Evolutionary conservation across 1,284 basidiomycete species (phyloP), one percentile per base, ranked within the genome.

Genomic region (Singerocomus inundabilis): DNA sequence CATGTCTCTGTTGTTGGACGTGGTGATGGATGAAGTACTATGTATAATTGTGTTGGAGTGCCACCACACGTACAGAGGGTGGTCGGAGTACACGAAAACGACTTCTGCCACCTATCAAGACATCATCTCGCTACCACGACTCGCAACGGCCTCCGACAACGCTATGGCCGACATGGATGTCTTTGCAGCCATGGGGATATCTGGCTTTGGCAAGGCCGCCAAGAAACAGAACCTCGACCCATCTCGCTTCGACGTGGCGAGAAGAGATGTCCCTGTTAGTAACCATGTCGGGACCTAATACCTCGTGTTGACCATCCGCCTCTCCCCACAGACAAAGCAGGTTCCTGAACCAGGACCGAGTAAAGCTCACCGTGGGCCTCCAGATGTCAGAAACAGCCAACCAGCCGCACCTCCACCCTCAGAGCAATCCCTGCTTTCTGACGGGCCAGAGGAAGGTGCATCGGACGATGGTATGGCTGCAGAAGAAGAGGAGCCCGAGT

Each of bases 111-210:
- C 63, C 49, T 6, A 25, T 15, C 35, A 37, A 10, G 24, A 26
- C n/a, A n/a, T n/a, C 28, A 8, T 32, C 37, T n/a, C n/a, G 8
- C n/a, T 24, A 24, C 30, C 12, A 33, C 26, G 16, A 41, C 30
- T 37, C 16, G 12, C 35, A 15, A 13, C 41, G 8, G 39, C 50
- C 43, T 52, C 48, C 40, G 33, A 40, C 49, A 46, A 45, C 56
- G 68, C 48, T 38, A 85, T 85, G 82, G 70, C 75, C 35, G 79
- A 84, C 63, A 73, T 74, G 69, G 86, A 88, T 54, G 70, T 90
- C 28, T 76, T 91, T 57, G 81, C 85, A 6, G 80, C 85, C 13
- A 91, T 91, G 88, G 88, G 88, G 10, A 88, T 91, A 52, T 60
- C 81, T 57, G 85, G 86, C 35, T 91, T 91, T 65, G 88, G 88